phyloP scores from a whole-genome alignment of 257 asterid species.

The Salvia splendens region DNA sequence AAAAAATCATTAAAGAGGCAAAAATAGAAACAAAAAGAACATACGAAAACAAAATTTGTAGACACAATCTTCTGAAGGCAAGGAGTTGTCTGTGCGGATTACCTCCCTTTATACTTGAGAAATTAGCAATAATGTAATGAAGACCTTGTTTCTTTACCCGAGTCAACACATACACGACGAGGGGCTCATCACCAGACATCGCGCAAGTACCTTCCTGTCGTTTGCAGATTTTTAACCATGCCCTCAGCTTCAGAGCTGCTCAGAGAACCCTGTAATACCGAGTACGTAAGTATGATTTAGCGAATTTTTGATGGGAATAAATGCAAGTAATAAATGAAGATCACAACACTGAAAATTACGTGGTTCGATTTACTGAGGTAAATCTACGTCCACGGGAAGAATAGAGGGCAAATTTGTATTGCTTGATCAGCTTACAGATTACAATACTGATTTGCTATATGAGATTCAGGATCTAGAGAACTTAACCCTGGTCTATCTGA shows the following conservation, averaged over 20 bases:
- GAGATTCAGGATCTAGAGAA: too few species aligned
- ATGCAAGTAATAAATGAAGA: too few species aligned
- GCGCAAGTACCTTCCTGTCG: constrained; percentile 73
- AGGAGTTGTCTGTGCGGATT: constrained; percentile 32
- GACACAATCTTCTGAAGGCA: constrained; percentile 29
- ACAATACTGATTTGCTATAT: too few species aligned
- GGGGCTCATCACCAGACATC: constrained; percentile 68
- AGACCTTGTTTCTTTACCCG: background rate
- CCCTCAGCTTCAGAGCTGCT: constrained; percentile 77
- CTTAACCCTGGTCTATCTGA: too few species aligned
- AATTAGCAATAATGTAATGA: constrained; percentile 5
- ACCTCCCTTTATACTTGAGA: constrained; percentile 27
- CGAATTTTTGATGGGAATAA: too few species aligned
- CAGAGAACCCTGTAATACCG: constrained; percentile 64
- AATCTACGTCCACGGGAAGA: too few species aligned
- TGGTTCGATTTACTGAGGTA: too few species aligned
- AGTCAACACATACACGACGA: too few species aligned
- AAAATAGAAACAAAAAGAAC: too few species aligned
- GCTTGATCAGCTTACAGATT: too few species aligned
- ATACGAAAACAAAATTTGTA: constrained; percentile 8
- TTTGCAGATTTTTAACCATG: constrained; percentile 80
- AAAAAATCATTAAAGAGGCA: background rate
- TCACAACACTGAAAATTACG: too few species aligned
- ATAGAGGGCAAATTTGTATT: too few species aligned
- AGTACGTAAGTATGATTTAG: background rate